These are phyloP conservation scores for Trichoderma asperellum DNA, from an alignment of 2,329 filamentous ascomycete species.

Conservation along the genomic window DNA sequence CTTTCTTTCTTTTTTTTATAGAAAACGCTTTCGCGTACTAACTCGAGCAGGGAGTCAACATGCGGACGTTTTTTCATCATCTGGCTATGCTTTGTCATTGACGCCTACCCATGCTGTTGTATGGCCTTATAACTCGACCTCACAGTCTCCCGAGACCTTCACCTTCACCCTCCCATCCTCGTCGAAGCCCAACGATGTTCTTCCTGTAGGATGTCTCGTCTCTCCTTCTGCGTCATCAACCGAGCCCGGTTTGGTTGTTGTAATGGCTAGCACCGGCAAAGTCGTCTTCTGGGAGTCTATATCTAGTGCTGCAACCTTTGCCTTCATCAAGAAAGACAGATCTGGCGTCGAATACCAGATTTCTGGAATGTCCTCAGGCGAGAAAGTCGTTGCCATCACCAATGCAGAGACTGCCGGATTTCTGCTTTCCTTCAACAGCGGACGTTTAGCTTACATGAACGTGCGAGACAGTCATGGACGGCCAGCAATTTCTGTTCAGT, in stretches of 20 bases:
- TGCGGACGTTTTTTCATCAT: conserved; percentile 66
- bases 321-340: conserved; percentile 79
- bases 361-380: conserved; percentile 74
- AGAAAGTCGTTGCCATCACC: conserved; percentile 75
- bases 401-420: conserved; percentile 87
- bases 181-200: conserved; percentile 67
- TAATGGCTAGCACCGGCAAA: conserved; percentile 82
- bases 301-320: conserved; percentile 81
- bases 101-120: conserved; percentile 82
- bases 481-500: conserved; percentile 76
- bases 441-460: conserved; percentile 83
- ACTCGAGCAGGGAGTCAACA: conserved; percentile 60
- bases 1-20: neutral
- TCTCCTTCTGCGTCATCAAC: conserved; percentile 75
- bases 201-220: conserved; percentile 83
- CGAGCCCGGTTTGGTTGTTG: conserved; percentile 82
- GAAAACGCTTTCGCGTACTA: conserved; percentile 30
- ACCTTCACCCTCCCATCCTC: conserved; percentile 78
- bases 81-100: conserved; percentile 77
- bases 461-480: conserved; percentile 86
- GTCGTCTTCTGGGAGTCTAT: conserved; percentile 96
- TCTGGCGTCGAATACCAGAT: conserved; percentile 78
- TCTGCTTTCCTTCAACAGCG: conserved; percentile 80
- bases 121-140: conserved; percentile 81
- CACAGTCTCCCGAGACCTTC: conserved; percentile 74